Evolutionary conservation across 805 yeast species (phyloP).

Genomic region (Metschnikowia matae): DNA sequence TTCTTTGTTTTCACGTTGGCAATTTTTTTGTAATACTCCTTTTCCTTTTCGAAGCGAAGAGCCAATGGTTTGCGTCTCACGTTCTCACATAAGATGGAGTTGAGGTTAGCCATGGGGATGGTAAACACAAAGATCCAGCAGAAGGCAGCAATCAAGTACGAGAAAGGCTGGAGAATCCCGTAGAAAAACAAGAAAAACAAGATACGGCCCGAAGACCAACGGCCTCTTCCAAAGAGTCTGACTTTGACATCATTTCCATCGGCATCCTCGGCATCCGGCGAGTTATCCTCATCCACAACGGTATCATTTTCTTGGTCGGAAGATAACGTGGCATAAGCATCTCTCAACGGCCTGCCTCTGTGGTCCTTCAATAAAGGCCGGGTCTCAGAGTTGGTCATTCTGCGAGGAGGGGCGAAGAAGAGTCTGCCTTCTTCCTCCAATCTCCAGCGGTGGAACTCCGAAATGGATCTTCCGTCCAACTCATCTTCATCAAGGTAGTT

Average conservation of each 20-base stretch:
- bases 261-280: slow-evolving; percentile 13
- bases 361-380: slow-evolving; percentile 41
- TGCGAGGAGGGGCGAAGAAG: slow-evolving; percentile 69
- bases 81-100: slow-evolving; percentile 65
- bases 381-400: slow-evolving; percentile 33
- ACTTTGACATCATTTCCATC: slow-evolving; percentile 34
- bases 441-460: slow-evolving; percentile 88
- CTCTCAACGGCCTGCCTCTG: slow-evolving; percentile 37
- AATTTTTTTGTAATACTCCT: slow-evolving; percentile 38
- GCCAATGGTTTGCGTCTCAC: slow-evolving; percentile 89
- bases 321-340: slow-evolving; percentile 32
- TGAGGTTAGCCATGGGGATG: slow-evolving; percentile 88
- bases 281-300: slow-evolving; percentile 17
- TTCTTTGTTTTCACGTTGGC: slow-evolving; percentile 22
- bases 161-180: slow-evolving; percentile 62
- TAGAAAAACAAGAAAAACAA: slow-evolving; percentile 71
- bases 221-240: slow-evolving; percentile 85
- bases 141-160: slow-evolving; percentile 47
- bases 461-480: slow-evolving; percentile 78
- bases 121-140: slow-evolving; percentile 86
- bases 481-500: slow-evolving; percentile 83
- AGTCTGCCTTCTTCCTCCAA: slow-evolving; percentile 69
- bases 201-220: slow-evolving; percentile 83
- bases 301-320: slow-evolving; percentile 14
- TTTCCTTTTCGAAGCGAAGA: slow-evolving; percentile 63